Base-by-base conservation (phyloP, 2,329 filamentous ascomycete species). In the Penicillium frequentans region DNA sequence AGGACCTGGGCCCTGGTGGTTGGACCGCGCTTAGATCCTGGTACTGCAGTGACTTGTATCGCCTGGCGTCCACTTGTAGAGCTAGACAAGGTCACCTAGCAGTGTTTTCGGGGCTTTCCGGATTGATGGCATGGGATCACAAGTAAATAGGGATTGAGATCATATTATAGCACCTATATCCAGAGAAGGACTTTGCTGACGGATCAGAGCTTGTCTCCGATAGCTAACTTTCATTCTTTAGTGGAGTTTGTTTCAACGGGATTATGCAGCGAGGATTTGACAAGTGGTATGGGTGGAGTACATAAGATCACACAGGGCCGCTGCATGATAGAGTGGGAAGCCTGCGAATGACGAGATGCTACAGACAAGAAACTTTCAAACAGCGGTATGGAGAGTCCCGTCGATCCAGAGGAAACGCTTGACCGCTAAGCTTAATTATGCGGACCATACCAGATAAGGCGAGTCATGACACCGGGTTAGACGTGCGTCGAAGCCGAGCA, bases 161-260 rank as follows among this genome's bases (percentile, higher is more conserved):
- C 49, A 45, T 42, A 23, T 35, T 48, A 42, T 56, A 44, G 52
- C 31, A 2, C 37, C 55, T 11, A 24, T 46, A 52, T 56, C 59
- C 61, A 61, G 45, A 61, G 61, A 65, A 59, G 59, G 58, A 59
- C 56, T 48, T 52, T 63, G 64, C 57, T 55, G n/a, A 35, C 31
- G 16, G 33, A 23, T 23, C n/a, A n/a, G 19, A 49, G 24, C 43
- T 47, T 39, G 5, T 19, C 16, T 31, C 35, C 14, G 29, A 21
- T 24, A 24, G 31, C 29, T 39, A 37, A 23, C 14, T 16, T 37
- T 19, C 19, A 10, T 13, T 14, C 6, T 11, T 14, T 11, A 21
- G n/a, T 19, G 9, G 9, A 48, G 11, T 39, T 39, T 37, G 16
- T 29, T 26, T 31, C 26, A 9, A 45, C 49, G 53, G 53, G 19